These are phyloP conservation scores for Trichosporon sp. DNA, from an alignment of 1,284 basidiomycete genomes.

Conservation along the genomic window DNA sequence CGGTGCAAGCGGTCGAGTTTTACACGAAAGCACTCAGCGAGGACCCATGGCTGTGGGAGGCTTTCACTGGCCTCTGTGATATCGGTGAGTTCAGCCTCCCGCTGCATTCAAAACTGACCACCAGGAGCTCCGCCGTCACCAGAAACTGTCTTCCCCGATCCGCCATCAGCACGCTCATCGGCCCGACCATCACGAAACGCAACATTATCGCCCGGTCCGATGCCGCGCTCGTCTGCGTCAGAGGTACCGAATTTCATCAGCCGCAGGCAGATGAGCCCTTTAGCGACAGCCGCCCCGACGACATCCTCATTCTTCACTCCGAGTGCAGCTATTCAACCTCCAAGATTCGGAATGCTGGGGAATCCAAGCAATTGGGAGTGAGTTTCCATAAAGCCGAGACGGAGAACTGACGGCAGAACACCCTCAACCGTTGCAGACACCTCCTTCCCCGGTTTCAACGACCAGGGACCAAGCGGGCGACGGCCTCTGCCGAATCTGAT, in stretches of 20 bases:
- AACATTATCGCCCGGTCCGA: slow-evolving; percentile 57
- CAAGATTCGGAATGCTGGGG: slow-evolving; percentile 43
- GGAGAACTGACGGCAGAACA: slow-evolving; percentile 35
- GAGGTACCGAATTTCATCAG: slow-evolving; percentile 61
- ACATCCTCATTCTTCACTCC: slow-evolving; percentile 78
- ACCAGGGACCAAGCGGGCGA: slow-evolving; percentile 32
- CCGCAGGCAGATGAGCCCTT: slow-evolving; percentile 56
- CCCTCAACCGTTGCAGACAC: slow-evolving; percentile 45
- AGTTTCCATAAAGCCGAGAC: slow-evolving; percentile 26
- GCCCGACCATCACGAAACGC: slow-evolving; percentile 60
- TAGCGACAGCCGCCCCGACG: slow-evolving; percentile 48
- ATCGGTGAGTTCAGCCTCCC: slow-evolving; percentile 65
- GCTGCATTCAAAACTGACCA: slow-evolving; percentile 12
- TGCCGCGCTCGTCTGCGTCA: slow-evolving; percentile 52
- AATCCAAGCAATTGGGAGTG: slow-evolving; percentile 44
- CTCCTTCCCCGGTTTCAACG: slow-evolving; percentile 43
- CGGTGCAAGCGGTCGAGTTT: slow-evolving; percentile 70
- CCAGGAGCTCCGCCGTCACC: slow-evolving; percentile 40
- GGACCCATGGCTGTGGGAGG: slow-evolving; percentile 89
- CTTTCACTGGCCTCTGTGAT: slow-evolving; percentile 82
- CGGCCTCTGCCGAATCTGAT: slow-evolving; percentile 47
- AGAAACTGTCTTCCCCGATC: slow-evolving; percentile 42
- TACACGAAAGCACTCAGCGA: slow-evolving; percentile 72
- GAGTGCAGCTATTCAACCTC: slow-evolving; percentile 48
- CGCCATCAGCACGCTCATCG: slow-evolving; percentile 37